Percentiles rank a stretch among this genome's conserved stretches.
These are phyloP conservation scores for Phytophthora melonis DNA, from an alignment of 352 stramenopile genomes.

Conservation along the genomic window DNA sequence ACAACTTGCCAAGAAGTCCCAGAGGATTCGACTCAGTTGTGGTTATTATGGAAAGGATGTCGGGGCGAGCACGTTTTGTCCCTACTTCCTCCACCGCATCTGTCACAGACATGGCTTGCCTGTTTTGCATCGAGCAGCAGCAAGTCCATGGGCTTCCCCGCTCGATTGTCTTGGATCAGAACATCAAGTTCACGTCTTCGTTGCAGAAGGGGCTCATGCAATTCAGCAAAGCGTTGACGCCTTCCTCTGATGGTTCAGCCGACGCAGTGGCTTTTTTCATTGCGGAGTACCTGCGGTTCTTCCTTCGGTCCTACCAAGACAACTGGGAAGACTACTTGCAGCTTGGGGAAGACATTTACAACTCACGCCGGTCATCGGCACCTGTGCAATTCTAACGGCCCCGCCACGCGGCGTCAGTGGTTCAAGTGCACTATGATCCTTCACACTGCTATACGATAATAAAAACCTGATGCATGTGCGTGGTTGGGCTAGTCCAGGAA, in stretches of 20 bases:
- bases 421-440: too few relatives aligned
- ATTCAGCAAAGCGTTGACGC: not conserved
- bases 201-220: not conserved
- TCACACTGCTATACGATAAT: too few relatives aligned
- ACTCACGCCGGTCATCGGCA: constrained; percentile 3
- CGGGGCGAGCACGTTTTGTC: not conserved
- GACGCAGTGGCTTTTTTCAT: not conserved
- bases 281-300: not conserved
- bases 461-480: too few relatives aligned
- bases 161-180: constrained; percentile 4
- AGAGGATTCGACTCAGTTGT: not conserved
- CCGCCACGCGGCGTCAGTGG: not conserved
- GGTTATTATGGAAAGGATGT: not conserved
- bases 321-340: not conserved
- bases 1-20: not conserved
- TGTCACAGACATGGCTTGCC: not conserved
- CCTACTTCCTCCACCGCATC: not conserved
- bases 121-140: constrained; percentile 2
- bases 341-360: constrained; percentile 5
- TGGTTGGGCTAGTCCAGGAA: too few relatives aligned
- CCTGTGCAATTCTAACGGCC: not conserved
- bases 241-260: not conserved
- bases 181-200: not conserved
- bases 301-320: not conserved
- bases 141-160: constrained; percentile 1